These are phyloP conservation scores for Raphidocelis subcapitata DNA, from an alignment of 139 green algal species.

Conservation along the genomic window DNA sequence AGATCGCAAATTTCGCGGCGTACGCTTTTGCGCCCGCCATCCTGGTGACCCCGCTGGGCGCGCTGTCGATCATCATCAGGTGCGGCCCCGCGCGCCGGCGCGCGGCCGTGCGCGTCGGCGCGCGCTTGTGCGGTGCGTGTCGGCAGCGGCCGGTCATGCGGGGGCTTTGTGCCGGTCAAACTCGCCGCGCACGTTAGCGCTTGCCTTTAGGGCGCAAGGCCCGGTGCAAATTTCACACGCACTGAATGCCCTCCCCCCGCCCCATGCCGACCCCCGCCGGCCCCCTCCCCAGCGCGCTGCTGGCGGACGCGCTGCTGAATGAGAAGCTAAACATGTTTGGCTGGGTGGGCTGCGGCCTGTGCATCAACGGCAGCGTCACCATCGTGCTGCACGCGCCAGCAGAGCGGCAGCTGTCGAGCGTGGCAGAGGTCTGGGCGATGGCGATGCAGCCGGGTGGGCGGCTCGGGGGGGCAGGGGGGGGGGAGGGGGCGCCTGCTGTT, in stretches of 20 bases:
- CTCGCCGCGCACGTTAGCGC: too few relatives aligned
- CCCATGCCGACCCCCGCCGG: too few relatives aligned
- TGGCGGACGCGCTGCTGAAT: constrained; percentile 89
- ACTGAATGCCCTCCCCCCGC: too few relatives aligned
- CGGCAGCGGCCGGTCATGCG: too few relatives aligned
- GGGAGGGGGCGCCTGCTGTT: neutral
- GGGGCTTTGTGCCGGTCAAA: too few relatives aligned
- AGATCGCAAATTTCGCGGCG: constrained; percentile 95
- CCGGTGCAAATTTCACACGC: too few relatives aligned
- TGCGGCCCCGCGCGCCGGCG: constrained; percentile 16
- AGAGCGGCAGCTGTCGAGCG: constrained; percentile 69
- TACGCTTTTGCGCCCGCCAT: constrained; percentile 97
- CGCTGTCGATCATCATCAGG: constrained; percentile 91
- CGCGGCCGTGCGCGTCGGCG: neutral
- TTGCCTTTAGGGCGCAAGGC: too few relatives aligned
- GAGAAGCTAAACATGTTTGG: constrained; percentile 94
- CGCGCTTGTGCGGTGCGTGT: too few relatives aligned
- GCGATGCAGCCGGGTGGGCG: constrained; percentile 79
- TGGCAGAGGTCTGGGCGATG: constrained; percentile 83
- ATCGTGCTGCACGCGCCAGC: constrained; percentile 94
- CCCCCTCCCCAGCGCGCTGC: constrained; percentile 70
- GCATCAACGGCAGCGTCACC: constrained; percentile 82
- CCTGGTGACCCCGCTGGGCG: constrained; percentile 91
- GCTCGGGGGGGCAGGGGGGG: neutral
- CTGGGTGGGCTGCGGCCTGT: constrained; percentile 91